These are phyloP conservation scores for Coelastrella sp. DNA, from an alignment of 139 green algal species.

Conservation along the genomic window DNA sequence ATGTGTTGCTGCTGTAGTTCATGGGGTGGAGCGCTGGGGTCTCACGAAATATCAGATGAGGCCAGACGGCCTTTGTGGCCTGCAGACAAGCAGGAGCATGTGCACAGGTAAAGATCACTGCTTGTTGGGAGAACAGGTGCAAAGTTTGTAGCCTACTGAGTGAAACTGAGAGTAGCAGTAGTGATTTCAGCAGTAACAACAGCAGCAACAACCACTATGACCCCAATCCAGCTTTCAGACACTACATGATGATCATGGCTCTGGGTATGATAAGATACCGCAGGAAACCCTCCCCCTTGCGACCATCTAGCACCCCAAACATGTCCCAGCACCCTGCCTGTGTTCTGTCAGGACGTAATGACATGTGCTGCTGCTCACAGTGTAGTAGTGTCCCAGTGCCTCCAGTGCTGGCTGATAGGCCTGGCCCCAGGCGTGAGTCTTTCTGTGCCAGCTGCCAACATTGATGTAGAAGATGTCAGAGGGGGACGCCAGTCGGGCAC, in stretches of 20 bases:
- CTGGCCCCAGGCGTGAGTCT: neutral
- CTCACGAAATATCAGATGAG: conserved; percentile 21
- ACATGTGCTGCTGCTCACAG: neutral
- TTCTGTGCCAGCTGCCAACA: conserved; percentile 19
- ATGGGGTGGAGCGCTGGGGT: neutral
- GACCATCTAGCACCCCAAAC: neutral
- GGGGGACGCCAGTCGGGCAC: conserved; percentile 15
- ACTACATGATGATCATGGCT: neutral
- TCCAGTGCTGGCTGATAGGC: neutral
- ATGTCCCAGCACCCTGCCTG: neutral
- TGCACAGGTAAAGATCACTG: neutral
- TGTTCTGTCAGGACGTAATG: neutral
- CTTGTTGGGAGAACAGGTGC: neutral
- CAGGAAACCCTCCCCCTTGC: too few species aligned
- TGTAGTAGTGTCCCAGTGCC: conserved; percentile 8
- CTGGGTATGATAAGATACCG: too few species aligned
- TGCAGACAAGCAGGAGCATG: neutral
- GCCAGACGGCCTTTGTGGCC: neutral
- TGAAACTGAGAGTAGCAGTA: neutral
- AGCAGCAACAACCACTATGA: neutral
- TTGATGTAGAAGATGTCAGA: conserved; percentile 38
- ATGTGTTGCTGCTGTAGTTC: neutral
- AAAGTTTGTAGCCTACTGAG: neutral
- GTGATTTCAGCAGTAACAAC: neutral
- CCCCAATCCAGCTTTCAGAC: neutral